Evolutionary conservation across 768 basidiomycete species (phyloP).

Genomic region (Leucogyrophana mollusca): DNA sequence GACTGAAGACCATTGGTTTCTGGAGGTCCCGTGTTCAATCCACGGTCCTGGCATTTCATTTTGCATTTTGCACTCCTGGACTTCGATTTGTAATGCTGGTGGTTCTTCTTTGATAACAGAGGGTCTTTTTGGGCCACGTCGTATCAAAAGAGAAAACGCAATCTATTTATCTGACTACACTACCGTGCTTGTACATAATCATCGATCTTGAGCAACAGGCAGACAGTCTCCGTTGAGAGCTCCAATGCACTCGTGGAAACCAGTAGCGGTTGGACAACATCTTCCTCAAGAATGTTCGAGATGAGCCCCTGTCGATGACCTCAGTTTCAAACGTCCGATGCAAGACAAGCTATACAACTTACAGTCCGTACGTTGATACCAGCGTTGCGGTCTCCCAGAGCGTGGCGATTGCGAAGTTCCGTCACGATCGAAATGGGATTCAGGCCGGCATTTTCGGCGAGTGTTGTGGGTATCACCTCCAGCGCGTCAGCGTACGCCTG

Average conservation of each 20-base stretch:
- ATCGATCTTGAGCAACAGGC: constrained; percentile 92
- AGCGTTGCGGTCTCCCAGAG: constrained; percentile 89
- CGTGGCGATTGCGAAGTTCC: constrained; percentile 95
- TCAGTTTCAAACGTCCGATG: constrained; percentile 7
- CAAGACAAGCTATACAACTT: constrained; percentile 17
- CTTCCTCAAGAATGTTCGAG: constrained; percentile 96
- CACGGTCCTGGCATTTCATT: constrained; percentile 65
- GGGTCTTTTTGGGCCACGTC: neutral
- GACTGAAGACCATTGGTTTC: constrained; percentile 60
- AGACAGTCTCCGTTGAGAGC: constrained; percentile 96
- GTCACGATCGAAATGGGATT: constrained; percentile 99
- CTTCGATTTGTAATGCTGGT: neutral
- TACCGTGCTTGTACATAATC: constrained; percentile 85
- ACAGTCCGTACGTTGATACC: constrained; percentile 99
- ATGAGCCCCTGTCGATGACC: constrained; percentile 71
- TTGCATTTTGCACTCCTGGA: constrained; percentile 7
- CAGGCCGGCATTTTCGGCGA: constrained; percentile 97
- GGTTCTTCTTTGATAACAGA: neutral
- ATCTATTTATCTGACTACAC: constrained; percentile 1
- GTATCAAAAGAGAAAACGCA: too few species aligned
- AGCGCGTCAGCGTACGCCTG: constrained; percentile 97
- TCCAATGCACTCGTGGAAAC: constrained; percentile 96
- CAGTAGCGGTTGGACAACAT: constrained; percentile 93
- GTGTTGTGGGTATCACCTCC: constrained; percentile 95
- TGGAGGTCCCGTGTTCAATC: constrained; percentile 81